Evolutionary conservation across 345 rosid genomes (phyloP).

Genomic region (Bruguiera parviflora): DNA sequence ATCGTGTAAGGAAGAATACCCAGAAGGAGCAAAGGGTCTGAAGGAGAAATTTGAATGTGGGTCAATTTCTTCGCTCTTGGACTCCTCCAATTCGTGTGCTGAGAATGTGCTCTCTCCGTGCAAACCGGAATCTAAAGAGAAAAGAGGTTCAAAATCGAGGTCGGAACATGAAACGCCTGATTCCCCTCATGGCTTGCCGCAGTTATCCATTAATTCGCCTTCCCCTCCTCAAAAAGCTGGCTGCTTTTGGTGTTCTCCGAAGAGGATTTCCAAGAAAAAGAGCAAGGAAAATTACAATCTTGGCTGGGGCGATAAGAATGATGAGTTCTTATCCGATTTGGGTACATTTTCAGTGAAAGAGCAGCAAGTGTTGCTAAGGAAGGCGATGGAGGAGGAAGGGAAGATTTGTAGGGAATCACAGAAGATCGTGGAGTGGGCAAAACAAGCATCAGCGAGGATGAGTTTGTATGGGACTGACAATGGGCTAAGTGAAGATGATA

Average conservation of each 20-base stretch:
- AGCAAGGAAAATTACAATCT: conserved; percentile 29
- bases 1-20: conserved; percentile 17
- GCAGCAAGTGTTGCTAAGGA: conserved; percentile 46
- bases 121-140: neutral
- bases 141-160: conserved; percentile 16
- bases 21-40: conserved; percentile 13
- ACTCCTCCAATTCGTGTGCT: conserved; percentile 14
- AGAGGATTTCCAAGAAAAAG: conserved; percentile 19
- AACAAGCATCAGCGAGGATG: conserved; percentile 54
- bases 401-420: conserved; percentile 62
- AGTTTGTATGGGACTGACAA: conserved; percentile 22
- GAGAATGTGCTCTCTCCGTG: neutral
- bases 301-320: conserved; percentile 15
- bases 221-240: conserved; percentile 54
- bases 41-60: conserved; percentile 25
- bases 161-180: conserved; percentile 13
- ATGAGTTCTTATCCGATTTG: conserved; percentile 19
- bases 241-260: conserved; percentile 70
- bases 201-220: conserved; percentile 8
- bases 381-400: conserved; percentile 60
- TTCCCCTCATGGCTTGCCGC: conserved; percentile 24
- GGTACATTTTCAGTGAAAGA: conserved; percentile 49
- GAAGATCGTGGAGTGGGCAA: conserved; percentile 57
- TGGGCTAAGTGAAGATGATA: conserved; percentile 35
- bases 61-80: conserved; percentile 2